Base-by-base conservation (phyloP, 176 grass and related monocot genomes). In the Musa itinerans region DNA sequence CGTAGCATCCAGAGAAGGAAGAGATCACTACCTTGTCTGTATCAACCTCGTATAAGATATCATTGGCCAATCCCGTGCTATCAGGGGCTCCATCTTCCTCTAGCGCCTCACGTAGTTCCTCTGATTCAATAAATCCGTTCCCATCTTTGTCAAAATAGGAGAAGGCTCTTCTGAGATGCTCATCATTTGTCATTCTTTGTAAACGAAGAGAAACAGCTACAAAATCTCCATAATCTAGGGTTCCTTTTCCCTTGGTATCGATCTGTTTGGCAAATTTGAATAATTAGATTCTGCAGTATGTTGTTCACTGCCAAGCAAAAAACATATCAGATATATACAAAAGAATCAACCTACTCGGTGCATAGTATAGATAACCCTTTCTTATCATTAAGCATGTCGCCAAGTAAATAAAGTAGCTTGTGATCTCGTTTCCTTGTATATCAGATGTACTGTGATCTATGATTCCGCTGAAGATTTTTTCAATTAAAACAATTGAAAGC, bases 91-190 rank as follows among this genome's bases (percentile, higher is more conserved):
- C 95, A 67, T 98, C 95, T 20, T 98, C 95, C 52, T 57, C 54
- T 2, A 98, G 82, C 50, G 88, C 95, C 63, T 85, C 86, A 14
- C 81, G 81, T 65, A 98, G 88, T 75, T 98, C 95, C 73, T 94
- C 90, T 0, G 87, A 86, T 50, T 93, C 95, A 20, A 98, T 98
- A 71, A 78, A 98, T 78, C 86, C 95, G 79, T 98, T 86, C 22
- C 84, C 80, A 69, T 98, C 95, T 85, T 93, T 98, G 78, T 98
- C 95, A 49, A 98, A 98, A 79, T 91, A 98, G 24, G 92, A 84
- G 26, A 98, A 98, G 58, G 95, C 95, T 23, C 82, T 87, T 20
- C 86, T 75, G 19, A 98, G 83, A 78, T 94, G 95, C 55, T 98
- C 95, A 0, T 98, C 90, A 68, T 98, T 93, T 76, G 90, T 84